These are phyloP conservation scores for Cladophialophora bantiana DNA, from an alignment of 2,329 filamentous ascomycete species.

Conservation along the genomic window DNA sequence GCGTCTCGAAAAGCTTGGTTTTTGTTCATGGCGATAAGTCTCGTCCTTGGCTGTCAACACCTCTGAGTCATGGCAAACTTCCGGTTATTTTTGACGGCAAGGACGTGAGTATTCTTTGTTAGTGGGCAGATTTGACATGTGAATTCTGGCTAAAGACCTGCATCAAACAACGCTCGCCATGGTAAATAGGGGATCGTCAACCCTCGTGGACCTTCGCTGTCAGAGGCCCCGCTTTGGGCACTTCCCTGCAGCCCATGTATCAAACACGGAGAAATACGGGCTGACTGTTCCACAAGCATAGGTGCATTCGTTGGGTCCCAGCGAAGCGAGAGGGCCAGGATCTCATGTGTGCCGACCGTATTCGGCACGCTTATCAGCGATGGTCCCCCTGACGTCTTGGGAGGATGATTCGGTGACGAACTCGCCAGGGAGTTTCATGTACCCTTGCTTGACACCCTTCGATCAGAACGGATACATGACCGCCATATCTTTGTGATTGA, in stretches of 20 bases:
- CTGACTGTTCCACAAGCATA: neutral
- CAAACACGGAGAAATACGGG: neutral
- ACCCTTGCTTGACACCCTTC: neutral
- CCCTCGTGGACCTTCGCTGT: neutral
- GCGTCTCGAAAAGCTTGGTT: neutral
- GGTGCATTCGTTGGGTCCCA: neutral
- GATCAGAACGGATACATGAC: neutral
- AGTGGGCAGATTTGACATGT: neutral
- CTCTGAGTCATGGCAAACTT: neutral
- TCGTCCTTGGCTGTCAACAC: neutral
- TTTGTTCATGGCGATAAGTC: neutral
- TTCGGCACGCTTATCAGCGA: neutral
- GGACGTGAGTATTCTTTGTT: neutral
- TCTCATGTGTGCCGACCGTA: neutral
- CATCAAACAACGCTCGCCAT: neutral
- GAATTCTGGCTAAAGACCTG: slow-evolving; percentile 9
- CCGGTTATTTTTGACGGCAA: neutral
- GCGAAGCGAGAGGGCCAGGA: neutral
- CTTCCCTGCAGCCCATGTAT: neutral
- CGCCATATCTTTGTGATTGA: neutral
- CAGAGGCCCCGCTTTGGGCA: neutral
- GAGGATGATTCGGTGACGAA: too few relatives aligned
- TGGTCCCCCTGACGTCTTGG: neutral
- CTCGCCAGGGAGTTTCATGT: neutral
- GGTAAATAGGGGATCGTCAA: neutral